Evolutionary conservation across 2,329 filamentous ascomycete genomes (phyloP).

Genomic region (Geoglossum cookeanum): DNA sequence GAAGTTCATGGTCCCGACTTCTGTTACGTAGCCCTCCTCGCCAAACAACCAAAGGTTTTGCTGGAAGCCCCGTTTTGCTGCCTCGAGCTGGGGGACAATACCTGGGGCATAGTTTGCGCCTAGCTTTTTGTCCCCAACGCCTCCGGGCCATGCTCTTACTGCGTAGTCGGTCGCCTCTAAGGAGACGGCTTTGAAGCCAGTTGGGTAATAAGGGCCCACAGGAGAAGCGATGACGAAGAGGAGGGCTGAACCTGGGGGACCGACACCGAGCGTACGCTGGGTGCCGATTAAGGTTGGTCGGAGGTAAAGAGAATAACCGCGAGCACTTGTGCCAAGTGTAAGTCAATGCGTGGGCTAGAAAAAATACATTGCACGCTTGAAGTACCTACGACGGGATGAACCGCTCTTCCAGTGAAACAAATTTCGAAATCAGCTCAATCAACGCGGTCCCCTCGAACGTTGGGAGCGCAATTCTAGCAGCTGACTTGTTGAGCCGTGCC

Average conservation of each 20-base stretch:
- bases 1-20: slow-evolving; percentile 98
- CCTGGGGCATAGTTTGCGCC: slow-evolving; percentile 99
- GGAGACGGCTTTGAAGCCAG: slow-evolving; percentile 91
- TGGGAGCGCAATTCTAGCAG: slow-evolving; percentile 78
- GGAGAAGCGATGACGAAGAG: slow-evolving; percentile 92
- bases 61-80: slow-evolving; percentile 79
- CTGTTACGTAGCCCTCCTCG: slow-evolving; percentile 85
- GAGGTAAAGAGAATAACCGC: slow-evolving; percentile 88
- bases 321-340: slow-evolving; percentile 21
- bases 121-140: slow-evolving; percentile 95
- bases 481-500: slow-evolving; percentile 80
- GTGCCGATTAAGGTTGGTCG: slow-evolving; percentile 96
- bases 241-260: slow-evolving; percentile 76
- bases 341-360: background rate
- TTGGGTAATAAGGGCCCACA: slow-evolving; percentile 94
- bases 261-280: slow-evolving; percentile 81
- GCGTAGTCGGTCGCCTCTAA: slow-evolving; percentile 94
- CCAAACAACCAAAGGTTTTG: slow-evolving; percentile 98
- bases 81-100: slow-evolving; percentile 88
- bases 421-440: slow-evolving; percentile 62
- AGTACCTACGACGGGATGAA: slow-evolving; percentile 60
- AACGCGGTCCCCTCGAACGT: slow-evolving; percentile 58
- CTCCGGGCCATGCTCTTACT: slow-evolving; percentile 91
- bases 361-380: background rate
- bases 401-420: slow-evolving; percentile 63